Percentiles rank a stretch among this genome's conserved stretches.
These are phyloP conservation scores for Boletus bicolor DNA, from an alignment of 768 basidiomycete genomes.

Conservation along the genomic window DNA sequence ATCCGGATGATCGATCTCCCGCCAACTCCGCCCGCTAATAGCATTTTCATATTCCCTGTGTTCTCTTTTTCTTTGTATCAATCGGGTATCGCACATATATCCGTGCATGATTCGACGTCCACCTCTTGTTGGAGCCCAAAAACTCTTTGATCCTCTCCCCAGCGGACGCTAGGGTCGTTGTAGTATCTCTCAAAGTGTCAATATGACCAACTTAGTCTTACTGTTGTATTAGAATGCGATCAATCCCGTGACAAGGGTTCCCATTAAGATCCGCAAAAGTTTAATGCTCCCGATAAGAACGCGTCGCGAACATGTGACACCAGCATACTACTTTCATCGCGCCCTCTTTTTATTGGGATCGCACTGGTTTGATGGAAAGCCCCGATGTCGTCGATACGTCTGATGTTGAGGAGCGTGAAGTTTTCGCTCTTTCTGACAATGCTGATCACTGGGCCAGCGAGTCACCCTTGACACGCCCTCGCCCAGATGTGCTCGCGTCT, in stretches of 20 bases:
- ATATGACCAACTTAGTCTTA: background rate
- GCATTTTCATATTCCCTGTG: slow-evolving; percentile 8
- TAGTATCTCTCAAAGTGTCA: background rate
- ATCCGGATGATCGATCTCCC: slow-evolving; percentile 1
- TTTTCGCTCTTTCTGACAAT: slow-evolving; percentile 26
- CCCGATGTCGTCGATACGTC: slow-evolving; percentile 58
- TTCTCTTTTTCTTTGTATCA: slow-evolving; percentile 15
- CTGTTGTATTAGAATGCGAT: slow-evolving; percentile 9
- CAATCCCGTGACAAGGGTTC: too few relatives aligned
- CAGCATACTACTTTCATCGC: too few relatives aligned
- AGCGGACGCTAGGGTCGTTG: background rate
- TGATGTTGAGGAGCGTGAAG: slow-evolving; percentile 57
- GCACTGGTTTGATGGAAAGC: slow-evolving; percentile 17
- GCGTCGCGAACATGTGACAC: slow-evolving; percentile 21
- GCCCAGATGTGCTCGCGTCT: background rate
- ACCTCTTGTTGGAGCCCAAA: slow-evolving; percentile 7
- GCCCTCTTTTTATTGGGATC: background rate
- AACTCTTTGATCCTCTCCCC: background rate
- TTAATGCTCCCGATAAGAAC: background rate
- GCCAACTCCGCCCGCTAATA: slow-evolving; percentile 9
- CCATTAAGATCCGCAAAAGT: too few relatives aligned
- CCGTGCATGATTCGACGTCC: slow-evolving; percentile 16
- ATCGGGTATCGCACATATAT: slow-evolving; percentile 24
- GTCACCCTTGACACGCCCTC: background rate
- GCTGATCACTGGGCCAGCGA: background rate